phyloP scores from a whole-genome alignment of 2,329 filamentous ascomycete genomes.

The Alternaria tenuissima region DNA sequence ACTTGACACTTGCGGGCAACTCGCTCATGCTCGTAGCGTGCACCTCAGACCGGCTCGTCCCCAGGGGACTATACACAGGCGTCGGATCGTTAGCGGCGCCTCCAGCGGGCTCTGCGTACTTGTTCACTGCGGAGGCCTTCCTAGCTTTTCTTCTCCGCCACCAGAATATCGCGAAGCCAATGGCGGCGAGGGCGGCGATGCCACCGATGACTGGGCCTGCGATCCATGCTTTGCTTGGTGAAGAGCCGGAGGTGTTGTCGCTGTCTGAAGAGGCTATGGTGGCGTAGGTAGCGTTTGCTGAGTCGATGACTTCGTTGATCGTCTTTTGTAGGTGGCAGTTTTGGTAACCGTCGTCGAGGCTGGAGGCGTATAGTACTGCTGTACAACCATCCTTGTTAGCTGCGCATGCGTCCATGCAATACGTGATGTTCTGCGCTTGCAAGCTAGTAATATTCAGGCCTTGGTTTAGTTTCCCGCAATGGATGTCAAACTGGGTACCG shows the following conservation, averaged over 20 bases:
- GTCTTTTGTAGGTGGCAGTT: constrained; percentile 49
- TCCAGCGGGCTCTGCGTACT: too few relatives aligned
- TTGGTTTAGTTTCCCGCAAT: constrained; percentile 40
- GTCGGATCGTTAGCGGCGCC: too few relatives aligned
- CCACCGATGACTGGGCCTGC: constrained; percentile 39
- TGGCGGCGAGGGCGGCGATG: constrained; percentile 24
- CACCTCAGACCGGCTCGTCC: too few relatives aligned
- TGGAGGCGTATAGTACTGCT: constrained; percentile 39
- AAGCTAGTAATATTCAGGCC: constrained; percentile 42
- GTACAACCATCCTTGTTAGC: constrained; percentile 32
- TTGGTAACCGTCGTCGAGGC: constrained; percentile 32
- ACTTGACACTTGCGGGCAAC: too few relatives aligned
- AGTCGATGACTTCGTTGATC: constrained; percentile 28
- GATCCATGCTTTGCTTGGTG: constrained; percentile 36
- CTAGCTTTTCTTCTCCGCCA: constrained; percentile 12
- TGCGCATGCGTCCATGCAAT: constrained; percentile 44
- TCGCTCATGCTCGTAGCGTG: too few relatives aligned
- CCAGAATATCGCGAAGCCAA: constrained; percentile 26
- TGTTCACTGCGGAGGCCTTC: too few relatives aligned
- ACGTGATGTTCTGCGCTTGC: constrained; percentile 38
- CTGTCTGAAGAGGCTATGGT: neutral
- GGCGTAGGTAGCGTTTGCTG: constrained; percentile 32
- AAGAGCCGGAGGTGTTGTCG: too few relatives aligned
- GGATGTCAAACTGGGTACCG: constrained; percentile 35
- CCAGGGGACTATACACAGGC: too few relatives aligned